Evolutionary conservation across 768 basidiomycete species (phyloP).

Genomic region (Tylopilus sp.): DNA sequence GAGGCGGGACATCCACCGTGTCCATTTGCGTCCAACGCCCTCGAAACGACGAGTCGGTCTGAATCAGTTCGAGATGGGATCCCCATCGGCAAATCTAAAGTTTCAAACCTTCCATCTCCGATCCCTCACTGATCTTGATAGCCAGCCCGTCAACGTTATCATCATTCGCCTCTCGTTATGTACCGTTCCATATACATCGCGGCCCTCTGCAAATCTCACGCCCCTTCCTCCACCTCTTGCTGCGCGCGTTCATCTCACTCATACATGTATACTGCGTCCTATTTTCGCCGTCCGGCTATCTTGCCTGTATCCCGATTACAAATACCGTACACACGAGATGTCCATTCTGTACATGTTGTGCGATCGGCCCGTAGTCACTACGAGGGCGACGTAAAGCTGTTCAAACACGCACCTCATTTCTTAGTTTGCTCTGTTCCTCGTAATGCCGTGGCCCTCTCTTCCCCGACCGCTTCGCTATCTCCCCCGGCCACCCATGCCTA

Average conservation of each 20-base stretch:
- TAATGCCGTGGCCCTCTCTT: slow-evolving; percentile 13
- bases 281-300: background rate
- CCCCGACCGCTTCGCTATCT: slow-evolving; percentile 9
- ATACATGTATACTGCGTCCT: background rate
- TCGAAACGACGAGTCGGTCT: background rate
- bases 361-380: slow-evolving; percentile 2
- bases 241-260: background rate
- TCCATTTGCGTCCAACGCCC: background rate
- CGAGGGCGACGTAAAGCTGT: slow-evolving; percentile 22
- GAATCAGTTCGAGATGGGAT: slow-evolving; percentile 16
- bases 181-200: slow-evolving; percentile 16
- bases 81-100: slow-evolving; percentile 32
- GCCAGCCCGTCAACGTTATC: slow-evolving; percentile 29
- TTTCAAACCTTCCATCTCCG: slow-evolving; percentile 31
- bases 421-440: slow-evolving; percentile 1
- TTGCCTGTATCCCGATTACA: background rate
- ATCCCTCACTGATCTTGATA: slow-evolving; percentile 29
- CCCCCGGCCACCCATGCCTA: slow-evolving; percentile 26
- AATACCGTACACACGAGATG: background rate
- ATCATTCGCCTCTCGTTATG: slow-evolving; percentile 24
- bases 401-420: slow-evolving; percentile 4
- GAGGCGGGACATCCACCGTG: slow-evolving; percentile 10
- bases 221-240: background rate
- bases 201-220: slow-evolving; percentile 29
- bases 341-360: background rate